phyloP scores from a whole-genome alignment of 176 grass and related monocot species.

The Oryza punctata region DNA sequence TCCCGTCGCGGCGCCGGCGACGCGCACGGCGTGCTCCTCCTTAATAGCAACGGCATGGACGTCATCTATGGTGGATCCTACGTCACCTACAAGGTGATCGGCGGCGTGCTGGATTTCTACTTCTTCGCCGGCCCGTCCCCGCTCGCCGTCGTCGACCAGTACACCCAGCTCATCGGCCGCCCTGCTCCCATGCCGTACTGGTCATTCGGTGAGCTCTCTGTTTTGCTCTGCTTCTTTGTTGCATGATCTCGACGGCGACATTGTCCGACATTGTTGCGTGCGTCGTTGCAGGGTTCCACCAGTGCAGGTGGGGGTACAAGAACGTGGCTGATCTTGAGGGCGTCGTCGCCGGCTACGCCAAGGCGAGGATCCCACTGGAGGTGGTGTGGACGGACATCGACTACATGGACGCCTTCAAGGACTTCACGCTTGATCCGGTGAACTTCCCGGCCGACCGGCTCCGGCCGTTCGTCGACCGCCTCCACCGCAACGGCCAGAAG shows the following conservation, averaged over 20 bases:
- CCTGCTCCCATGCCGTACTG: conserved; percentile 82
- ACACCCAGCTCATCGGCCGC: conserved; percentile 83
- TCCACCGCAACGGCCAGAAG: conserved; percentile 80
- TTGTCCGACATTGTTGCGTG: not conserved
- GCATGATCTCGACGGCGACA: not conserved
- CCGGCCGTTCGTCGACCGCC: conserved; percentile 56
- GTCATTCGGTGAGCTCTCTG: conserved; percentile 65
- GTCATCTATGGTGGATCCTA: conserved; percentile 57
- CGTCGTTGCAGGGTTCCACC: conserved; percentile 68
- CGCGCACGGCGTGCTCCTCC: conserved; percentile 79
- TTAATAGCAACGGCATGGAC: conserved; percentile 97
- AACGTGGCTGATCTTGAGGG: conserved; percentile 62
- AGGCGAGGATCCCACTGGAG: conserved; percentile 76
- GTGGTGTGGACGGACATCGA: conserved; percentile 98
- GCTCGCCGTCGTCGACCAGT: conserved; percentile 73
- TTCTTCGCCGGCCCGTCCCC: conserved; percentile 74
- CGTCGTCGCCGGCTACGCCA: conserved; percentile 75
- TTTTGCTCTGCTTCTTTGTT: not conserved
- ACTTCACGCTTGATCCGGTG: conserved; percentile 74
- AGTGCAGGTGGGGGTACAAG: conserved; percentile 74
- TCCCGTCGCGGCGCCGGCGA: not conserved
- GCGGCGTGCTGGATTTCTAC: conserved; percentile 90
- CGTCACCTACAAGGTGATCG: conserved; percentile 89
- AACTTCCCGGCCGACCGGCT: conserved; percentile 64
- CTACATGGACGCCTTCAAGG: conserved; percentile 88